phyloP scores from a whole-genome alignment of 768 basidiomycete species.

The Termitomyces titanicus region DNA sequence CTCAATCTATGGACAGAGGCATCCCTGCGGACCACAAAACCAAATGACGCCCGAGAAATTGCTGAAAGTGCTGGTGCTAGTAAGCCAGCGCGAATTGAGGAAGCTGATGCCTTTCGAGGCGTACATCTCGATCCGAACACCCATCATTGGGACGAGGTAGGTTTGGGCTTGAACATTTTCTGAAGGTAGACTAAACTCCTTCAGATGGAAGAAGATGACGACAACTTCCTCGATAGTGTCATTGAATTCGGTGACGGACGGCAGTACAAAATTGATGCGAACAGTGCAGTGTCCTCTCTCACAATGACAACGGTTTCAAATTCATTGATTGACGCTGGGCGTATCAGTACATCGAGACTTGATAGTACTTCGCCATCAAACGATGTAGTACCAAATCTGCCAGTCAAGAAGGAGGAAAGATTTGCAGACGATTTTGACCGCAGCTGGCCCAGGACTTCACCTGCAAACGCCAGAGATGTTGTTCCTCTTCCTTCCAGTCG shows the following conservation, averaged over 20 bases:
- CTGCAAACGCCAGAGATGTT: constrained; percentile 40
- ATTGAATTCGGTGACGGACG: constrained; percentile 96
- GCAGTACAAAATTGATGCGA: constrained; percentile 77
- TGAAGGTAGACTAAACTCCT: neutral
- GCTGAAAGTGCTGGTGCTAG: constrained; percentile 50
- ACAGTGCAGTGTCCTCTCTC: constrained; percentile 29
- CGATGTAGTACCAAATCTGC: constrained; percentile 27
- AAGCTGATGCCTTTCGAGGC: constrained; percentile 92
- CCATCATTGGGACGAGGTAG: constrained; percentile 97
- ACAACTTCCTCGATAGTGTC: constrained; percentile 82
- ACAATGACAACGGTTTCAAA: constrained; percentile 16
- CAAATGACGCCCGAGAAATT: constrained; percentile 39
- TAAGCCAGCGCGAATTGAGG: constrained; percentile 69
- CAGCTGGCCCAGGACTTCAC: constrained; percentile 81
- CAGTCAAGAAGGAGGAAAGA: constrained; percentile 79
- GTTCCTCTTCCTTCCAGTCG: constrained; percentile 24
- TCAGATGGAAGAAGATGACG: constrained; percentile 90
- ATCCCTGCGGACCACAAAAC: constrained; percentile 31
- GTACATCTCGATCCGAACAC: constrained; percentile 91
- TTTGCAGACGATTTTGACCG: constrained; percentile 95
- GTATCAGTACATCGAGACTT: constrained; percentile 16
- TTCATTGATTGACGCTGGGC: constrained; percentile 19
- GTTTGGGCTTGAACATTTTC: constrained; percentile 22
- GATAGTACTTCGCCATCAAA: constrained; percentile 18
- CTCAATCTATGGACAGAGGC: constrained; percentile 20